Base-by-base conservation (phyloP, 129 eudicot species). In the Saposhnikovia divaricata region DNA sequence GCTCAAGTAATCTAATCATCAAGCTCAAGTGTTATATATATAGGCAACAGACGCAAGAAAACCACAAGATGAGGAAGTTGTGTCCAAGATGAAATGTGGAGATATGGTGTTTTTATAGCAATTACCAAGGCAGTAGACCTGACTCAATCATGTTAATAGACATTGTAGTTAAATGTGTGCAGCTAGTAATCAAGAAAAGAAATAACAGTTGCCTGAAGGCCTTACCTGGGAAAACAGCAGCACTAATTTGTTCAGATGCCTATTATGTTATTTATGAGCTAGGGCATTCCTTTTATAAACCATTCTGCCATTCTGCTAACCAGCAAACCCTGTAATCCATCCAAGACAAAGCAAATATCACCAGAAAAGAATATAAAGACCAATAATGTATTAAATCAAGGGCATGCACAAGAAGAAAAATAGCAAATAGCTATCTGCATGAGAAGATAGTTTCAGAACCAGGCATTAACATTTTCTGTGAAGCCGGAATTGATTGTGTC, bases 341-440 rank as follows among this genome's bases (percentile, higher is more conserved):
- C 97, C 93, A 91, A 72, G 97, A 91, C 16, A 93, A 91, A 93
- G 89, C 88, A 87, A 91, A 91, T 55, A 89, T 90, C 5, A 55
- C 97, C 93, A 42, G 87, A 84, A 86, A 91, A 73, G 82, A 91
- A 91, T 83, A 89, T 91, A 81, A 91, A 91, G 31, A 91, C 82
- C 83, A 91, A 86, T 5, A 93, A 91, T 59, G 97, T 89, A 65
- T 89, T 76, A 78, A 91, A 91, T 59, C 97, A 93, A 51, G 89
- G 82, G 74, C 97, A 93, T 91, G 43, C 81, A 70, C 2, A 18
- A 46, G 40, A 1, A 23, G 13, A 23, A 9, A 16, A 72, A 18
- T 23, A 9, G 28, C 45, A 4, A 18, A 8, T 11, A 39, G 8
- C 42, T 18, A 39, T 44, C 13, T 9, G 21, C 27, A 71, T 51